Conservation (phyloP, 805 yeast species). For the Hemisphaericaspora nanyangensis region DNA sequence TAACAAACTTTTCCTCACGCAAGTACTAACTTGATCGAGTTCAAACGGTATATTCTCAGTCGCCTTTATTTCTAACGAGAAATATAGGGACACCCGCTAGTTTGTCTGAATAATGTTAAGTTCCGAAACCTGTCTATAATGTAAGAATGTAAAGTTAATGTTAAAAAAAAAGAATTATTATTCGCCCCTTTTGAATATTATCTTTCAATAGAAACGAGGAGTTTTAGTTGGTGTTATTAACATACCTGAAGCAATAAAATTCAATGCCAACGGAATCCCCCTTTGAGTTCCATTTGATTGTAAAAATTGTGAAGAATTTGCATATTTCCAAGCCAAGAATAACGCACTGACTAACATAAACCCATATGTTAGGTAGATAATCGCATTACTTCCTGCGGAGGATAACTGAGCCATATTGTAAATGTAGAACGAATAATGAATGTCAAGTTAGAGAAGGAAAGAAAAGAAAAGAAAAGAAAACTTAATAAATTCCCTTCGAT, state of each 20-base stretch:
- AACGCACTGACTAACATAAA: constrained; percentile 38
- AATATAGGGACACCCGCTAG: constrained; percentile 24
- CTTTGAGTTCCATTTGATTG: constrained; percentile 77
- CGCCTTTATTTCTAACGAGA: constrained; percentile 3
- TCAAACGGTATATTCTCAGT: constrained; percentile 41
- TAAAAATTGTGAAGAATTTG: constrained; percentile 55
- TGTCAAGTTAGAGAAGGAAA: background rate
- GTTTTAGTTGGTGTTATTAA: no score
- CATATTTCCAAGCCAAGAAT: constrained; percentile 52
- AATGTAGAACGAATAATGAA: background rate
- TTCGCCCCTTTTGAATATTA: no score
- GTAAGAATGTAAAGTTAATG: background rate
- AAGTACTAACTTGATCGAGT: constrained; percentile 44
- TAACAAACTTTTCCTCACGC: constrained; percentile 40
- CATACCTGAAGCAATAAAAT: constrained; percentile 88
- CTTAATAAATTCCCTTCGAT: no score
- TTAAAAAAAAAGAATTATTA: background rate
- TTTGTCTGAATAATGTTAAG: background rate
- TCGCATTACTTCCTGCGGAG: constrained; percentile 41
- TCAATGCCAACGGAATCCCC: constrained; percentile 78
- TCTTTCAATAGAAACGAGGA: no score
- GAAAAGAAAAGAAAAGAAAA: background rate
- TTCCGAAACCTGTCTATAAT: background rate
- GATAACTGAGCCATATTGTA: constrained; percentile 24
- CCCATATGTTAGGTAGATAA: constrained; percentile 38